Evolutionary conservation across 352 stramenopile species (phyloP).

Genomic region (Phytophthora pinifolia): DNA sequence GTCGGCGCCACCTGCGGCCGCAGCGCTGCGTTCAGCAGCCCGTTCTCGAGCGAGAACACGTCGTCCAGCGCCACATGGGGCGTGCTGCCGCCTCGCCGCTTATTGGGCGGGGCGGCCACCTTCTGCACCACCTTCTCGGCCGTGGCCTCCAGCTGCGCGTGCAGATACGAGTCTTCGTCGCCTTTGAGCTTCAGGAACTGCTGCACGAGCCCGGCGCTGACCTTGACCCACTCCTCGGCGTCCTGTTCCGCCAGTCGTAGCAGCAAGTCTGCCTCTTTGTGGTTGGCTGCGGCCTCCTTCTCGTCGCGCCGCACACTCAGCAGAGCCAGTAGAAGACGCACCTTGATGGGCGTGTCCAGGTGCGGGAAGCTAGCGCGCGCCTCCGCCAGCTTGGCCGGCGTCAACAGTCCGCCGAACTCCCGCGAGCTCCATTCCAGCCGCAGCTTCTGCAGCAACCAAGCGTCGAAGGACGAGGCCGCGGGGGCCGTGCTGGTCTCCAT

Average conservation of each 20-base stretch:
- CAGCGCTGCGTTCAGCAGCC: conserved; percentile 59
- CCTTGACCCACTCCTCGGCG: conserved; percentile 72
- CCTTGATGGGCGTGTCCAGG: conserved; percentile 68
- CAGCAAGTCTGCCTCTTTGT: conserved; percentile 50
- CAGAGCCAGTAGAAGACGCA: conserved; percentile 65
- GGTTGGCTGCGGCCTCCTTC: conserved; percentile 34
- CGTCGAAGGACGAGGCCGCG: conserved; percentile 40
- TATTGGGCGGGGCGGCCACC: conserved; percentile 21
- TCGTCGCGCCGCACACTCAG: conserved; percentile 62
- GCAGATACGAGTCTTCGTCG: conserved; percentile 65
- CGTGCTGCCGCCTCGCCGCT: conserved; percentile 18
- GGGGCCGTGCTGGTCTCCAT: conserved; percentile 1
- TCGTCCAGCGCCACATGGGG: conserved; percentile 39
- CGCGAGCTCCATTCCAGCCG: conserved; percentile 74
- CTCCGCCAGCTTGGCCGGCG: conserved; percentile 57
- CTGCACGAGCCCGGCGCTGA: conserved; percentile 61
- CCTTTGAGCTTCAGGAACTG: conserved; percentile 62
- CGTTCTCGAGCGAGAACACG: conserved; percentile 70
- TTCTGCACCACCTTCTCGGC: conserved; percentile 44
- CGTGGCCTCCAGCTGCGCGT: conserved; percentile 51
- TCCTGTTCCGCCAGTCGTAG: conserved; percentile 59
- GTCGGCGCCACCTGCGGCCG: conserved; percentile 43
- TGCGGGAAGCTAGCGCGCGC: conserved; percentile 56
- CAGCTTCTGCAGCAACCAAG: conserved; percentile 79
- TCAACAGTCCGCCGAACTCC: conserved; percentile 64